Percentiles rank a stretch among this genome's conserved stretches.
phyloP scores from a whole-genome alignment of 805 yeast species.

The Dipodascopsis uninucleata region DNA sequence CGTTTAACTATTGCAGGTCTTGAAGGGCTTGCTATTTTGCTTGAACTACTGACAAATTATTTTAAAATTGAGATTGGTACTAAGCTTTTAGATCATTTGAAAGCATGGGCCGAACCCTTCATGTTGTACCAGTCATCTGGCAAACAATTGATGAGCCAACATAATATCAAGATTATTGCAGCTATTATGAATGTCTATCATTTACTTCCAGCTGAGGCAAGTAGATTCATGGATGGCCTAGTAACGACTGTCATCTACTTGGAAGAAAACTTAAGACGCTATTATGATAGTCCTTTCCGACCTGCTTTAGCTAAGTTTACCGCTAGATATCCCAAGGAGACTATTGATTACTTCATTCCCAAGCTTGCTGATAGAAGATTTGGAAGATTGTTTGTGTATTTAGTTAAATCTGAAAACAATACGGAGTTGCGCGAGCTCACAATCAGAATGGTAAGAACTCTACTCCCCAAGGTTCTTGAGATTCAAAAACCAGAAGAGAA shows the following conservation, averaged over 20 bases:
- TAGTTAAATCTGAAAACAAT: conserved; percentile 55
- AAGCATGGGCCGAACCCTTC: conserved; percentile 91
- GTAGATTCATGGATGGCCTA: conserved; percentile 83
- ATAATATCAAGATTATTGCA: conserved; percentile 78
- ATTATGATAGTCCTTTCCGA: conserved; percentile 84
- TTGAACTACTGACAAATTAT: conserved; percentile 83
- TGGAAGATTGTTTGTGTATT: conserved; percentile 65
- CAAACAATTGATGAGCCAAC: conserved; percentile 74
- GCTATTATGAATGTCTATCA: conserved; percentile 91
- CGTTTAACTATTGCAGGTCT: conserved; percentile 83
- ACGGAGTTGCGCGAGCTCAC: conserved; percentile 54
- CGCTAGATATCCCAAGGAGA: conserved; percentile 74
- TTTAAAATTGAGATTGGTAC: conserved; percentile 96
- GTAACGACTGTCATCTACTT: conserved; percentile 69
- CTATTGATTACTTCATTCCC: conserved; percentile 63
- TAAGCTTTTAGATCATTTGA: conserved; percentile 84
- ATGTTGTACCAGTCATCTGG: conserved; percentile 71
- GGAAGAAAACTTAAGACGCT: conserved; percentile 80
- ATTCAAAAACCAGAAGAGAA: conserved; percentile 53
- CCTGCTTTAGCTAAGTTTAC: conserved; percentile 83
- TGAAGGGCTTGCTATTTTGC: conserved; percentile 81
- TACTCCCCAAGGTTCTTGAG: conserved; percentile 47
- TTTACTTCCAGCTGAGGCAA: conserved; percentile 85
- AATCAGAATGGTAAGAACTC: conserved; percentile 48
- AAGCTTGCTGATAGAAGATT: conserved; percentile 62